Percentiles rank a stretch among this genome's conserved stretches.
Conservation (phyloP, 805 yeast species). For the Lipomyces lipofer region DNA sequence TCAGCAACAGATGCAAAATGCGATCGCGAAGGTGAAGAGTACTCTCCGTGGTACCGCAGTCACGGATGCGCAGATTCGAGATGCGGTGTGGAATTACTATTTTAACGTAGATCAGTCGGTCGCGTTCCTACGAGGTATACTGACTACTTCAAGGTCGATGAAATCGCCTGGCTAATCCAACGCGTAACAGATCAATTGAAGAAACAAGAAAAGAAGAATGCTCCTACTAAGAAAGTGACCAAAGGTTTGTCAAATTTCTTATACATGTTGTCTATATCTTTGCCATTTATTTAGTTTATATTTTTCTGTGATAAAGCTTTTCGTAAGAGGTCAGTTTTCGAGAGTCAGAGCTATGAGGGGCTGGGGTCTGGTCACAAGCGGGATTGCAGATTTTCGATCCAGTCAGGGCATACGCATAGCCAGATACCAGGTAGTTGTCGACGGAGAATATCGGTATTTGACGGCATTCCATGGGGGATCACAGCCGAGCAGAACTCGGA, state of each 20-base stretch:
- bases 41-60: constrained; percentile 43
- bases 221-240: constrained; percentile 10
- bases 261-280: neutral
- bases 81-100: constrained; percentile 60
- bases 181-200: constrained; percentile 25
- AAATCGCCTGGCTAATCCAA: neutral
- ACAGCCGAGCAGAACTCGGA: constrained; percentile 2
- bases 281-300: constrained; percentile 7
- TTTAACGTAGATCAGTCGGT: constrained; percentile 55
- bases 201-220: constrained; percentile 20
- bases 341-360: neutral
- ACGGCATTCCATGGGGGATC: constrained; percentile 21
- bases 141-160: neutral
- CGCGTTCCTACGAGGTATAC: constrained; percentile 44
- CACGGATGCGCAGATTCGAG: constrained; percentile 54
- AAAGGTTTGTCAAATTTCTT: constrained; percentile 15
- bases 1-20: constrained; percentile 33
- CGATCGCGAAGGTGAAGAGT: constrained; percentile 32
- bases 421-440: neutral
- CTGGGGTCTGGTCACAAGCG: neutral
- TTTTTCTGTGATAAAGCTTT: constrained; percentile 11
- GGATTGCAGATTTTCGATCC: too few relatives aligned
- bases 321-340: neutral
- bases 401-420: neutral
- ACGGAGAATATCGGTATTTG: constrained; percentile 12